Evolutionary conservation across 1,139 yeast species (phyloP).

Genomic region (Lodderomyces metapsilosis): DNA sequence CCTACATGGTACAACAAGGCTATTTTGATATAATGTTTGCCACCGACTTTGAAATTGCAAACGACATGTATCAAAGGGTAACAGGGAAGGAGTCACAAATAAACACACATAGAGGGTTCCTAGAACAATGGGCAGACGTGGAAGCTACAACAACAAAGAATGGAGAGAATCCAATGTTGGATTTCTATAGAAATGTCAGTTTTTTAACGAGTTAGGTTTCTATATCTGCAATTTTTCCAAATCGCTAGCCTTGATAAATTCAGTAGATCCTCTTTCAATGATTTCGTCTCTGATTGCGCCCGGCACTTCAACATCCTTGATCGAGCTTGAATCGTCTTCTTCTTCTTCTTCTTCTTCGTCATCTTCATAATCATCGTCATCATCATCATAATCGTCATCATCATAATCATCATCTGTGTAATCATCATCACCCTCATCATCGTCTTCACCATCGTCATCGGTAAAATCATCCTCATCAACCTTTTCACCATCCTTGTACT

Average conservation of each 20-base stretch:
- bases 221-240: constrained; percentile 10
- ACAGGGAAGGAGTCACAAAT: constrained; percentile 61
- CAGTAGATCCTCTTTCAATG: constrained; percentile 9
- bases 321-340: constrained; percentile 18
- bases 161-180: constrained; percentile 89
- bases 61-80: constrained; percentile 61
- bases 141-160: constrained; percentile 66
- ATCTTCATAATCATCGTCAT: constrained; percentile 26
- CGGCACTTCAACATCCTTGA: background rate
- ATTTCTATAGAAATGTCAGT: constrained; percentile 74
- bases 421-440: constrained; percentile 27
- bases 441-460: constrained; percentile 19
- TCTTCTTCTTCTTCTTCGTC: constrained; percentile 26
- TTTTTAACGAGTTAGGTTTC: constrained; percentile 46
- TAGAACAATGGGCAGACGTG: constrained; percentile 70
- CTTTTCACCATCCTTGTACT: constrained; percentile 17
- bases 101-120: constrained; percentile 61
- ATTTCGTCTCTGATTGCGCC: constrained; percentile 8
- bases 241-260: constrained; percentile 18
- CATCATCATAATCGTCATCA: constrained; percentile 30
- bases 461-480: constrained; percentile 18
- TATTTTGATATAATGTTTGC: constrained; percentile 86
- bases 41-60: constrained; percentile 67
- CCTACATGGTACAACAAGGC: constrained; percentile 83
- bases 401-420: constrained; percentile 29